These are phyloP conservation scores for Kokia cookei DNA, from an alignment of 441 rosid species.

Conservation along the genomic window DNA sequence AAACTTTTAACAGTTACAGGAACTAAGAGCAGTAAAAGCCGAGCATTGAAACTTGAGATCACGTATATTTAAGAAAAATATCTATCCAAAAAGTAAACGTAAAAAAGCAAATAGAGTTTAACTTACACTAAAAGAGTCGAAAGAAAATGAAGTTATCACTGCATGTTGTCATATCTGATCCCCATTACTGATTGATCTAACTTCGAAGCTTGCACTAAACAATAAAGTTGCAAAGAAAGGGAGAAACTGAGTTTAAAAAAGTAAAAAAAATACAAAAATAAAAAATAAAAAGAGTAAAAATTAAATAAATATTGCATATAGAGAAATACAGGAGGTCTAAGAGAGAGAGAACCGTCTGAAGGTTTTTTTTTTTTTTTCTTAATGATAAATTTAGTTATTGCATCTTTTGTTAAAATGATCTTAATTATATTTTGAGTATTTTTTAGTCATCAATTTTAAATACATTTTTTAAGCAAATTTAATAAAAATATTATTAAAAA, in stretches of 20 bases:
- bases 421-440: no score
- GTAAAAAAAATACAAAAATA: neutral
- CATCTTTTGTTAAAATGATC: no score
- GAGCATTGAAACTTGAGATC: slow-evolving; percentile 5
- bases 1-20: slow-evolving; percentile 1
- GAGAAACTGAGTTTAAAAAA: neutral
- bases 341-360: neutral
- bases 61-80: slow-evolving; percentile 3
- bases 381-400: no score
- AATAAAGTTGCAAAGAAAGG: neutral
- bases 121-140: slow-evolving; percentile 5
- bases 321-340: neutral
- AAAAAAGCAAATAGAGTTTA: neutral
- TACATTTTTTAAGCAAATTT: no score
- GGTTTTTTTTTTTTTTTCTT: neutral
- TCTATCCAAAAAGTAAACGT: neutral
- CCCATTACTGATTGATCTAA: neutral
- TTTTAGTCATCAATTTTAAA: no score
- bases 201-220: neutral
- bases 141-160: slow-evolving; percentile 1
- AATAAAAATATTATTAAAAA: no score
- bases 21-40: neutral
- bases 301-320: neutral
- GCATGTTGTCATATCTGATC: slow-evolving; percentile 11
- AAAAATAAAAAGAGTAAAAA: neutral